A percentile compares a stretch with the other conserved stretches of the same genome.
Conservation (phyloP, 352 stramenopile species). For the Phytophthora quininea region DNA sequence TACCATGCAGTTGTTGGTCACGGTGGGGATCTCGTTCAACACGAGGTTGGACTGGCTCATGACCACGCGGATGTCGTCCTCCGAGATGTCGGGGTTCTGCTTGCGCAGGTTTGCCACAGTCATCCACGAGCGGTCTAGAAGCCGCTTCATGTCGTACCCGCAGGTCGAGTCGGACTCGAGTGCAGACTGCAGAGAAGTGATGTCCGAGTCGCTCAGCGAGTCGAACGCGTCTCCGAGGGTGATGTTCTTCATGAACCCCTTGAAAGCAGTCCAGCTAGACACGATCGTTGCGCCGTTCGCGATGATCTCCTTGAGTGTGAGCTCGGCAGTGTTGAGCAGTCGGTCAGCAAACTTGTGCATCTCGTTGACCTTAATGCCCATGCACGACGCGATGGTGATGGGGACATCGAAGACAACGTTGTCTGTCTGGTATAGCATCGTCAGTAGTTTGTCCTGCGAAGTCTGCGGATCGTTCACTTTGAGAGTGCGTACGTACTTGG, state of each 20-base stretch:
- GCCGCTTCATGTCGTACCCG: constrained; percentile 4
- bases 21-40: constrained; percentile 37
- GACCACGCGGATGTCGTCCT: constrained; percentile 4
- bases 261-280: constrained; percentile 4
- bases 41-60: constrained; percentile 28
- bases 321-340: constrained; percentile 27
- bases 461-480: constrained; percentile 14
- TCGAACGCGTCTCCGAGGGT: constrained; percentile 4
- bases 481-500: constrained; percentile 17
- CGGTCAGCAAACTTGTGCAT: constrained; percentile 15
- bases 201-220: constrained; percentile 2
- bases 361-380: constrained; percentile 20
- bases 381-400: constrained; percentile 31
- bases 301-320: constrained; percentile 25
- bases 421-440: constrained; percentile 30
- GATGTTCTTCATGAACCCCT: constrained; percentile 12
- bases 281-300: constrained; percentile 26
- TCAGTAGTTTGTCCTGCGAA: constrained; percentile 30
- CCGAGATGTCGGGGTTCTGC: constrained; percentile 7
- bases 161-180: constrained; percentile 5
- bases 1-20: constrained; percentile 26
- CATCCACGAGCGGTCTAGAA: constrained; percentile 2
- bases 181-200: constrained; percentile 2
- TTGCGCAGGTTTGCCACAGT: constrained; percentile 3
- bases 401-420: constrained; percentile 34